These are phyloP conservation scores for Penicillium parvum DNA, from an alignment of 495 filamentous ascomycete species.

Conservation along the genomic window DNA sequence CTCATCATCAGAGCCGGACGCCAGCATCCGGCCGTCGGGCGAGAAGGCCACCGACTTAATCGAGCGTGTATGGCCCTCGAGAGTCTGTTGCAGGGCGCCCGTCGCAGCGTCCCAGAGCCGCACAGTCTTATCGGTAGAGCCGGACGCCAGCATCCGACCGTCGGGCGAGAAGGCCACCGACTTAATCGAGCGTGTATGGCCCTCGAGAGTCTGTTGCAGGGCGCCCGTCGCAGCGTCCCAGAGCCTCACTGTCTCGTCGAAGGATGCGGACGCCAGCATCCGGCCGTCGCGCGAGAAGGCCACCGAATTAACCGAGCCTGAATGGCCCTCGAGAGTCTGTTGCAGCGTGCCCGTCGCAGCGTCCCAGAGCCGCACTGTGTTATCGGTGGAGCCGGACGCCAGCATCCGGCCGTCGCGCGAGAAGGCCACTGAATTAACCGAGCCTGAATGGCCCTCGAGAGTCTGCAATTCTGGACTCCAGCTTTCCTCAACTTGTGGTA, in stretches of 20 bases:
- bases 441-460: slow-evolving; percentile 15
- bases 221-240: too few relatives aligned
- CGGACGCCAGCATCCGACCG: too few relatives aligned
- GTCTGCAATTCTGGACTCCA: slow-evolving; percentile 13
- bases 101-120: slow-evolving; percentile 27
- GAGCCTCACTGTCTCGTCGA: too few relatives aligned
- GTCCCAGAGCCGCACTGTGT: slow-evolving; percentile 15
- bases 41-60: slow-evolving; percentile 4
- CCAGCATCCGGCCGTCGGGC: slow-evolving; percentile 5
- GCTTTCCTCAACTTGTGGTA: slow-evolving; percentile 7
- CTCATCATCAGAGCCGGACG: slow-evolving; percentile 5
- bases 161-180: too few relatives aligned
- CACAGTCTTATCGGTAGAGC: too few relatives aligned
- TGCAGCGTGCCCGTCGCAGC: neutral
- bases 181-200: too few relatives aligned
- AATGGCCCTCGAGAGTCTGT: neutral
- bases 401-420: slow-evolving; percentile 18
- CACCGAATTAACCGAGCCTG: slow-evolving; percentile 7
- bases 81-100: slow-evolving; percentile 6
- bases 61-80: slow-evolving; percentile 8
- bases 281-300: too few relatives aligned
- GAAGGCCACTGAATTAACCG: slow-evolving; percentile 16
- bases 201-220: too few relatives aligned
- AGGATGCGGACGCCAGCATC: too few relatives aligned
- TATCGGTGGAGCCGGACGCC: slow-evolving; percentile 27